Evolutionary conservation across 2,329 filamentous ascomycete species (phyloP).

Genomic region (Xylariaceae sp.): DNA sequence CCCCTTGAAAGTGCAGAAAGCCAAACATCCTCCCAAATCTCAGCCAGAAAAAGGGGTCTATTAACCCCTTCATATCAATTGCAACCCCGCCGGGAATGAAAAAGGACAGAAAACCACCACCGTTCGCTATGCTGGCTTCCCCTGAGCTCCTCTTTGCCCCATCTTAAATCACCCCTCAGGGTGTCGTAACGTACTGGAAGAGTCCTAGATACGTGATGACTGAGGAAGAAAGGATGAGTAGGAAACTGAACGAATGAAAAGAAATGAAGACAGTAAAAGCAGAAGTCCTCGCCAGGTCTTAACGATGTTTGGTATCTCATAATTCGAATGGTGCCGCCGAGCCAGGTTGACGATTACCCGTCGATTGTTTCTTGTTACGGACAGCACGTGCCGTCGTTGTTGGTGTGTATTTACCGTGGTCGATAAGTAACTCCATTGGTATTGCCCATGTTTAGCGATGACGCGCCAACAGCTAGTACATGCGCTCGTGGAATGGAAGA

Average conservation of each 20-base stretch:
- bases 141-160: constrained; percentile 1
- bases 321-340: constrained; percentile 29
- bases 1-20: neutral
- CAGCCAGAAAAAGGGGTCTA: neutral
- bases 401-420: constrained; percentile 10
- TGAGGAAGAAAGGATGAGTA: constrained; percentile 1
- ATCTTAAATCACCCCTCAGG: constrained; percentile 2
- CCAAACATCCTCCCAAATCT: neutral
- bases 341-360: constrained; percentile 14
- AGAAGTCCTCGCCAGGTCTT: constrained; percentile 17
- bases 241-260: constrained; percentile 24
- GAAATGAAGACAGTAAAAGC: constrained; percentile 27
- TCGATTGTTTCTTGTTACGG: constrained; percentile 10
- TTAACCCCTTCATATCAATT: neutral
- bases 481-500: constrained; percentile 50
- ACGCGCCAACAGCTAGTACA: constrained; percentile 30
- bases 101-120: neutral
- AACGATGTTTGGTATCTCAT: constrained; percentile 31
- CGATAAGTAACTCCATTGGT: neutral
- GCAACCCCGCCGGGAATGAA: neutral
- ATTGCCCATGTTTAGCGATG: neutral
- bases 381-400: neutral
- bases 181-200: constrained; percentile 3
- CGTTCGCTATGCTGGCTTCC: constrained; percentile 15
- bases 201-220: neutral